Percentiles rank a stretch among this genome's conserved stretches.
phyloP scores from a whole-genome alignment of 1,284 basidiomycete genomes.

The Rhodofomes roseus region DNA sequence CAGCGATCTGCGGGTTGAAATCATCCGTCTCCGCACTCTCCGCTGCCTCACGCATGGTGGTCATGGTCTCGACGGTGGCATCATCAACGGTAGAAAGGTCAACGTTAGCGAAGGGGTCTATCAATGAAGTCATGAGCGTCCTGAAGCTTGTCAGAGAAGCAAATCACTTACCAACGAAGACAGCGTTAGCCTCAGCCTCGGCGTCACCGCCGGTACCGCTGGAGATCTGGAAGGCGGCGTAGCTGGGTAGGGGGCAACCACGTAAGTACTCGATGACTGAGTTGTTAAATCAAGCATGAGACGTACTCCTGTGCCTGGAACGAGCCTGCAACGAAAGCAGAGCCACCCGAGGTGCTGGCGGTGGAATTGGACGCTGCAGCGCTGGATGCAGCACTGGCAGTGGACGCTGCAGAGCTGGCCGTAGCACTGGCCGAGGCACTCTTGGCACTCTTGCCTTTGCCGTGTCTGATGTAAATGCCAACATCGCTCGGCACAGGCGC shows the following conservation, averaged over 20 bases:
- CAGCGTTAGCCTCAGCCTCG: conserved; percentile 37
- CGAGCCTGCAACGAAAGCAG: background rate
- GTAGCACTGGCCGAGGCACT: background rate
- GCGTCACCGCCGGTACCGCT: conserved; percentile 40
- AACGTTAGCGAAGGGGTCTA: conserved; percentile 34
- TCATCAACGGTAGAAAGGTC: conserved; percentile 33
- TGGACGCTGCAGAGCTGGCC: background rate
- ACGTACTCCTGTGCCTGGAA: background rate
- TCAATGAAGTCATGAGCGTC: too few relatives aligned
- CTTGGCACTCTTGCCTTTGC: background rate
- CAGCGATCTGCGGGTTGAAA: conserved; percentile 42
- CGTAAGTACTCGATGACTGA: background rate
- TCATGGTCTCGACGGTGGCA: conserved; percentile 28
- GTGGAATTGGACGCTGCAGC: background rate
- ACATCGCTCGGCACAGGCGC: background rate
- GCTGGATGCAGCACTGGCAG: background rate
- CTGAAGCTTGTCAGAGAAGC: too few relatives aligned
- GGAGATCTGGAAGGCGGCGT: conserved; percentile 45
- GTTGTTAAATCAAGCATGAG: background rate
- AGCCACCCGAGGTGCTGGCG: background rate
- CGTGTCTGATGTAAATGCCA: background rate
- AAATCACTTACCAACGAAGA: conserved; percentile 37
- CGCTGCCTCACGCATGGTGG: conserved; percentile 43
- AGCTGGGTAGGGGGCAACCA: conserved; percentile 24
- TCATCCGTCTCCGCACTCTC: conserved; percentile 40